phyloP scores from a whole-genome alignment of 345 rosid genomes.

The Hibiscus mutabilis region DNA sequence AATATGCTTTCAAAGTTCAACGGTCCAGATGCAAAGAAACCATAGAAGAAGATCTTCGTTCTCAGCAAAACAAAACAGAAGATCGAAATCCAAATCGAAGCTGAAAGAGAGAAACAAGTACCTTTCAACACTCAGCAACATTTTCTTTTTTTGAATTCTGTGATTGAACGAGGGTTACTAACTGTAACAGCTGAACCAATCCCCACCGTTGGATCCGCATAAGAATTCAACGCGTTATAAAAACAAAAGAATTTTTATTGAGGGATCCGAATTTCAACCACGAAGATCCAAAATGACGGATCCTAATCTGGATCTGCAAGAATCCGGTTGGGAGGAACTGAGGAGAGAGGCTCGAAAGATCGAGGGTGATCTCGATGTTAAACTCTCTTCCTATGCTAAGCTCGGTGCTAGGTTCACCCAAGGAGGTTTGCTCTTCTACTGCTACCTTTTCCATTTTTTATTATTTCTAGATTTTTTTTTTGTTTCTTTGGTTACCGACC shows the following conservation, averaged over 20 bases:
- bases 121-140: not conserved
- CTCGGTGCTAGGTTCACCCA: slow-evolving; percentile 89
- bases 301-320: slow-evolving; percentile 72
- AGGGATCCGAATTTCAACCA: not conserved
- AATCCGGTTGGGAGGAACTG: slow-evolving; percentile 97
- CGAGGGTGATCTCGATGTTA: slow-evolving; percentile 96
- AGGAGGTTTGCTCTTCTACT: slow-evolving; percentile 44
- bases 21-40: not conserved
- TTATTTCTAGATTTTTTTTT: not conserved
- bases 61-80: not conserved
- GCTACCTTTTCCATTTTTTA: slow-evolving; percentile 7
- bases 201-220: slow-evolving; percentile 17
- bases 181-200: slow-evolving; percentile 12
- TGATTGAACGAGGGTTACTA: not conserved
- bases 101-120: not conserved
- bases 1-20: not conserved
- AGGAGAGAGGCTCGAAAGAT: slow-evolving; percentile 88
- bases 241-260: not conserved
- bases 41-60: not conserved
- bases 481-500: no score
- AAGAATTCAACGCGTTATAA: not conserved
- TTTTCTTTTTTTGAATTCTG: not conserved
- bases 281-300: slow-evolving; percentile 57
- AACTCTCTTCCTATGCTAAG: slow-evolving; percentile 95
- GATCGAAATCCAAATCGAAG: not conserved